phyloP scores from a whole-genome alignment of 2,329 filamentous ascomycete species.

The Aspergillus sp. region DNA sequence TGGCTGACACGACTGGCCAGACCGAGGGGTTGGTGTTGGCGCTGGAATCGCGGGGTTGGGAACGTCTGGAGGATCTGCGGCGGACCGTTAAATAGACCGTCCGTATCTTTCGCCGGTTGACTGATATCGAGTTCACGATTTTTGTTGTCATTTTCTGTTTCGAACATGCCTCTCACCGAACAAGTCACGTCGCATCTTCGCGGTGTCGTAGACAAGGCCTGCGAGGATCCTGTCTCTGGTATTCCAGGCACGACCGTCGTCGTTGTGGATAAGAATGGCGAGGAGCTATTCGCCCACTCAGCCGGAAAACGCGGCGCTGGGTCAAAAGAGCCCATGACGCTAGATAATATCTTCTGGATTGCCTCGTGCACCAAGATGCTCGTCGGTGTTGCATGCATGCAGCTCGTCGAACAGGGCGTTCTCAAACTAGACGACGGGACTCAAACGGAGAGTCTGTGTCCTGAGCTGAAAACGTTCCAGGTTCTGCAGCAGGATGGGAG shows the following conservation, averaged over 20 bases:
- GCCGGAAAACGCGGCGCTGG: conserved; percentile 48
- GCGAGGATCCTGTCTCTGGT: conserved; percentile 32
- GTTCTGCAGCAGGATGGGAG: conserved; percentile 40
- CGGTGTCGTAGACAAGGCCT: conserved; percentile 12
- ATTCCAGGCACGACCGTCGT: conserved; percentile 50
- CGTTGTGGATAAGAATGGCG: conserved; percentile 50
- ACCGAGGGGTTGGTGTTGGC: no score
- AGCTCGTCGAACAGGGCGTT: conserved; percentile 46
- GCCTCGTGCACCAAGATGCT: conserved; percentile 54
- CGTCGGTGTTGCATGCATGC: conserved; percentile 47
- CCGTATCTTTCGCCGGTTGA: no score
- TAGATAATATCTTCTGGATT: conserved; percentile 62
- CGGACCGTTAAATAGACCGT: not conserved
- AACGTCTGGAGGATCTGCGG: not conserved
- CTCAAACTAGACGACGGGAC: conserved; percentile 44
- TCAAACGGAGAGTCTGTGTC: conserved; percentile 41
- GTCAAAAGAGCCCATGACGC: conserved; percentile 51
- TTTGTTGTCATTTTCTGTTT: no score
- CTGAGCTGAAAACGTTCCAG: conserved; percentile 45
- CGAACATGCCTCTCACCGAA: conserved; percentile 3
- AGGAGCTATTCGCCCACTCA: conserved; percentile 50
- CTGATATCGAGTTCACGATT: no score
- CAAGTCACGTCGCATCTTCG: not conserved
- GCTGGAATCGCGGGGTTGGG: not conserved
- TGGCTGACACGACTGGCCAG: no score